Base-by-base conservation (phyloP, 805 yeast genomes). In the Lipomyces kockii region DNA sequence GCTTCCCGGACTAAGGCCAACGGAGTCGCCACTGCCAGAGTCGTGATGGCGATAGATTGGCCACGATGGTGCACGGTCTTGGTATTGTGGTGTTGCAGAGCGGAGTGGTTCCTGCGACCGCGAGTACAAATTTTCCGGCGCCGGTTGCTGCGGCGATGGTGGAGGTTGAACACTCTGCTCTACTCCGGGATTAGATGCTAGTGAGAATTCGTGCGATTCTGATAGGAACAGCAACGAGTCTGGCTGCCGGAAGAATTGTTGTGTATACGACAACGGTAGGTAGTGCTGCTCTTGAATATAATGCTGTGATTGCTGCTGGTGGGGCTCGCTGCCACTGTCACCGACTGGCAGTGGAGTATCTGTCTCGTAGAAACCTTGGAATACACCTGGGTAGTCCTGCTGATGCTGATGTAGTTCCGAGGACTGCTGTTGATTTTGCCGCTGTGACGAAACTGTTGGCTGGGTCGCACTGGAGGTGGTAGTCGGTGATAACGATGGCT, bases 361-460 rank as follows among this genome's bases (percentile, higher is more conserved):
- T 29, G 32, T 29, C 32, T 35, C 53, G 52, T 53, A 61, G 14
- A 54, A 55, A n/a, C 22, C 54, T 12, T 34, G 58, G 27, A 51
- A n/a, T 46, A 22, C 62, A n/a, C 0, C 7, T 32, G 57, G 53
- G 12, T 49, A 22, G 5, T 49, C 14, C 12, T 49, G 53, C 53
- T 49, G 53, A n/a, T 52, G 51, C n/a, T 29, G 29, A 25, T 53
- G 59, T 11, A 35, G 43, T n/a, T 37, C 46, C 20, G 17, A 35
- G 17, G 39, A 58, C 58, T 61, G 63, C 51, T 22, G 63, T 9
- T 52, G 58, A 17, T 37, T 37, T 14, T 34, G 63, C 27, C 8
- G 57, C 34, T 34, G n/a, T 60, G 53, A 8, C 49, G 17, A 22
- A 53, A 39, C 32, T 29, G 32, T 25, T 14, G 17, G 57, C 35